Conservation (phyloP, 148 eudicot species). For the Rhododendron mucronatum region DNA sequence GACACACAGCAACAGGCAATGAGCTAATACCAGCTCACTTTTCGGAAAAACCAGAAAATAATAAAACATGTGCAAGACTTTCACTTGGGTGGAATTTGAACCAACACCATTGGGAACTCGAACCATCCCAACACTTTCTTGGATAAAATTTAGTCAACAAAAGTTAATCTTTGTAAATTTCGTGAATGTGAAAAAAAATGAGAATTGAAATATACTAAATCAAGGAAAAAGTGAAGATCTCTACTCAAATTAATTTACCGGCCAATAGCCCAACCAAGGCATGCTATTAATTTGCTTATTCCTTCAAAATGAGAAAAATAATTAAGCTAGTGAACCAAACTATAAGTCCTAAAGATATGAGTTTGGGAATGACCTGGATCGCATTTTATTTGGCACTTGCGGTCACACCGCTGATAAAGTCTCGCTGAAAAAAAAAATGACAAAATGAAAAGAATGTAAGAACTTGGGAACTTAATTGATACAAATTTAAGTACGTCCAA, state of each 20-base stretch:
- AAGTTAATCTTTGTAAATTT: not conserved
- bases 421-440: not conserved
- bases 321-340: not conserved
- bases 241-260: not conserved
- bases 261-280: not conserved
- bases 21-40: too few relatives aligned
- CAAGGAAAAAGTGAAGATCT: not conserved
- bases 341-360: not conserved
- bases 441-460: not conserved
- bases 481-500: not conserved
- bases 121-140: too few relatives aligned
- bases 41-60: too few relatives aligned
- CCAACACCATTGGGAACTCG: too few relatives aligned
- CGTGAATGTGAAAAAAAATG: not conserved
- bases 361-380: constrained; percentile 7
- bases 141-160: not conserved
- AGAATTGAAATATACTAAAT: not conserved
- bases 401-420: not conserved
- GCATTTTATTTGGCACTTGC: constrained; percentile 13
- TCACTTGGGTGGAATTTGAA: too few relatives aligned
- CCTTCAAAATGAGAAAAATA: not conserved
- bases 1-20: too few relatives aligned
- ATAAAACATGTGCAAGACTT: too few relatives aligned
- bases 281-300: not conserved
- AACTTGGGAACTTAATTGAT: not conserved